These are phyloP conservation scores for Saccharomyces uvarum DNA, from an alignment of 1,139 yeast genomes.

Conservation along the genomic window DNA sequence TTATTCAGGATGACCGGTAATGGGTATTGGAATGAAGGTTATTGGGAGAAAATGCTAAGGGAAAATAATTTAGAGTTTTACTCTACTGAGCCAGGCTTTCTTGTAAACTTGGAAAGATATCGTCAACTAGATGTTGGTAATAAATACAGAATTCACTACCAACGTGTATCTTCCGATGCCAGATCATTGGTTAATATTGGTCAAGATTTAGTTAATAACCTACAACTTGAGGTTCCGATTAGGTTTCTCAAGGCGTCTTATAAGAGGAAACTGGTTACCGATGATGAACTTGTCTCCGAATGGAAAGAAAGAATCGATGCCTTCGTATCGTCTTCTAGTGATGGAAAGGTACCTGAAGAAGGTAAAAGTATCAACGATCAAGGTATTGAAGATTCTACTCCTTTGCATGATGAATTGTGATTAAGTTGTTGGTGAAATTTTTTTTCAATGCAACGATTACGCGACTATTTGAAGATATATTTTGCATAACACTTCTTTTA, in stretches of 20 bases:
- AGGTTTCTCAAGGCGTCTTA: conserved; percentile 8
- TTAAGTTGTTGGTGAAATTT: neutral
- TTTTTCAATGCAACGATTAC: neutral
- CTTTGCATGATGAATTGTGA: neutral
- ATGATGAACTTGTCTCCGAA: neutral
- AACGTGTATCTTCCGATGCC: conserved; percentile 70
- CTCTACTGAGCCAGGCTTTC: conserved; percentile 69
- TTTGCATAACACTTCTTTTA: neutral
- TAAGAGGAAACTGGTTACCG: neutral
- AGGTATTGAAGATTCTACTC: neutral
- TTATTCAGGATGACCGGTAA: conserved; percentile 67
- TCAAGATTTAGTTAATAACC: conserved; percentile 84
- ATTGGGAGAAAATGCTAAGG: conserved; percentile 65
- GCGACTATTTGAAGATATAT: neutral
- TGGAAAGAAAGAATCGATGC: neutral
- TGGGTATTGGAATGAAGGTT: conserved; percentile 90
- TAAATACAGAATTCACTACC: conserved; percentile 75
- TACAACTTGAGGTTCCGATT: conserved; percentile 44
- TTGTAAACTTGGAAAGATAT: conserved; percentile 65
- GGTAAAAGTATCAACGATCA: neutral
- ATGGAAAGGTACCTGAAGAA: neutral
- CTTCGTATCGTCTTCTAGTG: neutral
- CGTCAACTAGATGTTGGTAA: conserved; percentile 71
- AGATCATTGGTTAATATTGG: conserved; percentile 74
- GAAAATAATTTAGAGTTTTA: conserved; percentile 58